phyloP scores from a whole-genome alignment of 2,329 filamentous ascomycete species.

The Fusarium continuum region DNA sequence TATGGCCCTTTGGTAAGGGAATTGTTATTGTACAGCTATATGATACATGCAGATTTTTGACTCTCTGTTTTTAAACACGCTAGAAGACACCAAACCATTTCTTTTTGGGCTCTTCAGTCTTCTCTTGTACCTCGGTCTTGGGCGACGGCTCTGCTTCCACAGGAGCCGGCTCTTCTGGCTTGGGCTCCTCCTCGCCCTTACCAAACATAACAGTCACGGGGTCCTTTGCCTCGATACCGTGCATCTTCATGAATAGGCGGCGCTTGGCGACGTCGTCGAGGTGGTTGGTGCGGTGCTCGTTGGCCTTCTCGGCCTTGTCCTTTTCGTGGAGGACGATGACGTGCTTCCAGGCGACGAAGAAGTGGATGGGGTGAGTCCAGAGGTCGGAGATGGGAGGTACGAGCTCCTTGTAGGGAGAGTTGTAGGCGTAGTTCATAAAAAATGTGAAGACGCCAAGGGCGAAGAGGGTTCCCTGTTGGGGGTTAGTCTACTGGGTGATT shows the following conservation, averaged over 20 bases:
- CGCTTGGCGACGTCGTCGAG: slow-evolving; percentile 91
- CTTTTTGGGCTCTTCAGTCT: slow-evolving; percentile 61
- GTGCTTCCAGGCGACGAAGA: slow-evolving; percentile 70
- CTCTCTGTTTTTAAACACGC: slow-evolving; percentile 28
- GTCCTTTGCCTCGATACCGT: slow-evolving; percentile 76
- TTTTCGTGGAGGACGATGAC: slow-evolving; percentile 81
- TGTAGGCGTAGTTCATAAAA: slow-evolving; percentile 79
- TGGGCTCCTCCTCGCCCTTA: slow-evolving; percentile 48
- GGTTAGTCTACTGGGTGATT: slow-evolving; percentile 5
- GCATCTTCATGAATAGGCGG: slow-evolving; percentile 83
- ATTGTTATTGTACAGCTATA: slow-evolving; percentile 31
- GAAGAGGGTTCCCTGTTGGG: slow-evolving; percentile 69
- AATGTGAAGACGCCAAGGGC: slow-evolving; percentile 77
- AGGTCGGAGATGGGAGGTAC: slow-evolving; percentile 77
- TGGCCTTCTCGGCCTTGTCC: slow-evolving; percentile 73
- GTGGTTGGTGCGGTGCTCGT: slow-evolving; percentile 75
- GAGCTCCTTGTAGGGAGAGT: slow-evolving; percentile 81
- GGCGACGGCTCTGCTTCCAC: slow-evolving; percentile 49
- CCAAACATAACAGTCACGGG: slow-evolving; percentile 60
- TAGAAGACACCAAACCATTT: slow-evolving; percentile 88
- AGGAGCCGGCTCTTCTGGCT: slow-evolving; percentile 48
- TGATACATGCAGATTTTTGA: slow-evolving; percentile 27
- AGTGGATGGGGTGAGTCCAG: slow-evolving; percentile 74
- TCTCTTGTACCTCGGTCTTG: slow-evolving; percentile 42
- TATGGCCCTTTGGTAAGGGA: slow-evolving; percentile 15